A percentile compares a stretch with the other conserved stretches of the same genome.
Conservation (phyloP, 768 basidiomycete species). For the Kwoniella heveanensis region DNA sequence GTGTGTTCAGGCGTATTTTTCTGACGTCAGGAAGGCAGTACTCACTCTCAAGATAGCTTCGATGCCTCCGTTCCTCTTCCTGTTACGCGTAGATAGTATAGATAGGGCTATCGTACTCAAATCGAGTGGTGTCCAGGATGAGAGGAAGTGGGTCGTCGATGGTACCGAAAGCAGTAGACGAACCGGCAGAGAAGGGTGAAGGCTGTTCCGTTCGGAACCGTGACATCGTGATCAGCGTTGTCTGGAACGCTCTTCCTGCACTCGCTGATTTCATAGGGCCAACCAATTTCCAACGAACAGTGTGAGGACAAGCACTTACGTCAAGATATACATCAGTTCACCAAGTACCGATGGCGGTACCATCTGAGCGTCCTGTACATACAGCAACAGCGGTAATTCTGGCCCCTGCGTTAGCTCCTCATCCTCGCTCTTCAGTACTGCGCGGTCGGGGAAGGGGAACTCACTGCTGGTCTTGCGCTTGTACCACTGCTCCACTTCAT, state of each 20-base stretch:
- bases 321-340: conserved; percentile 44
- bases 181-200: conserved; percentile 32
- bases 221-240: no score
- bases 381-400: conserved; percentile 35
- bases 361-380: conserved; percentile 46
- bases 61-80: conserved; percentile 20
- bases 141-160: conserved; percentile 32
- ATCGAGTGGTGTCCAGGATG: conserved; percentile 37
- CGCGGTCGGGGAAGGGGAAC: neutral
- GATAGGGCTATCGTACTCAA: conserved; percentile 35
- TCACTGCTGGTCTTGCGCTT: conserved; percentile 25
- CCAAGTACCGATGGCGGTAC: conserved; percentile 26
- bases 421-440: neutral
- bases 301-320: conserved; percentile 21
- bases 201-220: conserved; percentile 16
- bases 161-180: conserved; percentile 45
- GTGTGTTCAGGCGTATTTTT: neutral
- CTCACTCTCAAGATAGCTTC: conserved; percentile 25
- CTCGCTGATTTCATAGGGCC: no score
- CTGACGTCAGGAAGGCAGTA: no score
- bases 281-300: no score
- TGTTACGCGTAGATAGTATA: conserved; percentile 21
- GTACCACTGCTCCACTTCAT: conserved; percentile 41
- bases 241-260: no score
- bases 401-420: neutral